phyloP scores from a whole-genome alignment of 2,329 filamentous ascomycete genomes.

The Botrytis porri region DNA sequence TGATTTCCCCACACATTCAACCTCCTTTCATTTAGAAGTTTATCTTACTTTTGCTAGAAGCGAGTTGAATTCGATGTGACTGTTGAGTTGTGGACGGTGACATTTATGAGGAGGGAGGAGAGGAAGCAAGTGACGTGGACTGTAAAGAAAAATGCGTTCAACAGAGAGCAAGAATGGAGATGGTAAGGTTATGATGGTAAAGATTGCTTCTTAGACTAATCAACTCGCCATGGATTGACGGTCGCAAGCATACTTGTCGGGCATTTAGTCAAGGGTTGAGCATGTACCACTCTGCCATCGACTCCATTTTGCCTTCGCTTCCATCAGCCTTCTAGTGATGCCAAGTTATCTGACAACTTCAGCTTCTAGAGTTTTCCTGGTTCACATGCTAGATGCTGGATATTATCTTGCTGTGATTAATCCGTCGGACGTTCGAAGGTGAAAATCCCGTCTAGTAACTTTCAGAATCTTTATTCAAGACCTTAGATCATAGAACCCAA shows the following conservation, averaged over 20 bases:
- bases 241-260: not conserved
- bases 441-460: not conserved
- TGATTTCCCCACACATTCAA: not conserved
- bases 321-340: not conserved
- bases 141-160: not conserved
- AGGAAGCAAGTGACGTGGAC: not conserved
- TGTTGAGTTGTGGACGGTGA: not conserved
- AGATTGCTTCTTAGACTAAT: not conserved
- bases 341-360: not conserved
- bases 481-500: not conserved
- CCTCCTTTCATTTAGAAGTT: constrained; percentile 6
- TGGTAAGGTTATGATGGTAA: not conserved
- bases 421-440: not conserved
- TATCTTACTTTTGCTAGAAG: not conserved
- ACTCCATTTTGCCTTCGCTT: not conserved
- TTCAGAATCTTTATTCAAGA: not conserved
- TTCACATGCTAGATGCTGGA: not conserved
- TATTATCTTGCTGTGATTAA: not conserved
- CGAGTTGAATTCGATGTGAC: not conserved
- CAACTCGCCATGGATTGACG: not conserved
- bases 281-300: not conserved
- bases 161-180: not conserved
- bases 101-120: not conserved
- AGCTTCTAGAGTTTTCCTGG: not conserved
- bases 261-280: not conserved